Conservation (phyloP, 2,329 filamentous ascomycete species). For the Cladosporium velox region DNA sequence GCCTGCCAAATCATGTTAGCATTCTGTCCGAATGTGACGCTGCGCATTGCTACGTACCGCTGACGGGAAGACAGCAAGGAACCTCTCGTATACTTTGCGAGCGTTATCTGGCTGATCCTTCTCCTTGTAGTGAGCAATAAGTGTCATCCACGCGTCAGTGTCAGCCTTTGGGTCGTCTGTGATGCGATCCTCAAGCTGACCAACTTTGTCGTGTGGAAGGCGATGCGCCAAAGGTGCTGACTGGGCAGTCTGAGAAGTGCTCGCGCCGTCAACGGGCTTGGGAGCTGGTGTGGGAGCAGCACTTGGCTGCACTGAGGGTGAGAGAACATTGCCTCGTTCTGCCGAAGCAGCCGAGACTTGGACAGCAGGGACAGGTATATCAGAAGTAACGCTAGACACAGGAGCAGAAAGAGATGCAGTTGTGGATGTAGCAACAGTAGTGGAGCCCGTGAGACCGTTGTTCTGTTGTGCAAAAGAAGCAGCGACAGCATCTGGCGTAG, state of each 20-base stretch:
- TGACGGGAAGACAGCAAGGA: conserved; percentile 84
- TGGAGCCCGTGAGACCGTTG: conserved; percentile 40
- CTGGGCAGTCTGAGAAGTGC: conserved; percentile 24
- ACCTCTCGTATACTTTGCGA: conserved; percentile 78
- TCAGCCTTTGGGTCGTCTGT: conserved; percentile 91
- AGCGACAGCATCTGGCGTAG: conserved; percentile 38
- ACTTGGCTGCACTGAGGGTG: conserved; percentile 46
- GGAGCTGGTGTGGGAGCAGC: conserved; percentile 22
- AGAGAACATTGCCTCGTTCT: conserved; percentile 46
- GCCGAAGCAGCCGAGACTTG: conserved; percentile 20
- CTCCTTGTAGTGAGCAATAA: conserved; percentile 82
- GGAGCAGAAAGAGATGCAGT: conserved; percentile 24
- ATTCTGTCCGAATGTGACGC: neutral
- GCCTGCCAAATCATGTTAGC: conserved; percentile 58
- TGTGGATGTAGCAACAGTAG: conserved; percentile 27
- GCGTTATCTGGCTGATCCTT: conserved; percentile 81
- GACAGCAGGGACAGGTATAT: conserved; percentile 30
- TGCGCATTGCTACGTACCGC: conserved; percentile 63
- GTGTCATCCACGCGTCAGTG: conserved; percentile 83
- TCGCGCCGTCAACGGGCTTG: conserved; percentile 23
- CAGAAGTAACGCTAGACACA: conserved; percentile 33
- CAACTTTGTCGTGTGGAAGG: conserved; percentile 71
- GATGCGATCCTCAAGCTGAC: conserved; percentile 85
- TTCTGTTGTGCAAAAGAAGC: conserved; percentile 26
- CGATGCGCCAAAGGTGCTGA: conserved; percentile 44